Percentiles rank a stretch among this genome's conserved stretches.
Evolutionary conservation across 495 filamentous ascomycete species (phyloP).

Genomic region (Thermochaetoides thermophila): DNA sequence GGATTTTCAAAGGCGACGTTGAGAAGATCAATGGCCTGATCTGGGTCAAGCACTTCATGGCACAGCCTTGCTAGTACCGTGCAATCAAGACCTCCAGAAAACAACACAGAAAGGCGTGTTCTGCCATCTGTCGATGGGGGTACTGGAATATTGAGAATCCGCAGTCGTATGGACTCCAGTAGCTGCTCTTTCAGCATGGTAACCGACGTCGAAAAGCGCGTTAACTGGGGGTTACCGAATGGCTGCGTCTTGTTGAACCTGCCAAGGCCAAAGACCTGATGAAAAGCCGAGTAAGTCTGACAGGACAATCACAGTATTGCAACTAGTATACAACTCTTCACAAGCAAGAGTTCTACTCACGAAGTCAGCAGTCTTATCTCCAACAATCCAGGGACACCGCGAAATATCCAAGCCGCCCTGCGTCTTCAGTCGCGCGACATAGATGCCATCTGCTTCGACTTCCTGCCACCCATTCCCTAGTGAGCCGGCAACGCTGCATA

Average conservation of each 20-base stretch:
- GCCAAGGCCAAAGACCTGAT: conserved; percentile 46
- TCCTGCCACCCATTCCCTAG: conserved; percentile 51
- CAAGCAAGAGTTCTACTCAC: conserved; percentile 19
- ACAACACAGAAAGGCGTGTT: conserved; percentile 63
- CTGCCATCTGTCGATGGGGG: conserved; percentile 27
- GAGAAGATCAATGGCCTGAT: conserved; percentile 66
- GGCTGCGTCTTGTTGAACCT: conserved; percentile 44
- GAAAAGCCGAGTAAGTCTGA: conserved; percentile 21
- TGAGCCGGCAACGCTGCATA: conserved; percentile 61
- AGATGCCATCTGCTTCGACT: conserved; percentile 68
- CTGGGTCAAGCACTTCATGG: conserved; percentile 59
- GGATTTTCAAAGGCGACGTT: conserved; percentile 98
- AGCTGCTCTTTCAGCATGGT: conserved; percentile 42
- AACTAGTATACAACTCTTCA: background rate
- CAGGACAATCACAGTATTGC: conserved; percentile 8
- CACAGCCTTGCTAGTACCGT: conserved; percentile 68
- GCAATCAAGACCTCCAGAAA: conserved; percentile 91
- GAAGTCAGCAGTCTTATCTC: conserved; percentile 14
- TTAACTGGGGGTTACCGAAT: conserved; percentile 21
- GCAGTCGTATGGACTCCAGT: conserved; percentile 44
- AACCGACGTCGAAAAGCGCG: conserved; percentile 37
- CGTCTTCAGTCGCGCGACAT: conserved; percentile 39
- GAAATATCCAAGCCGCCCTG: background rate
- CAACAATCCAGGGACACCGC: conserved; percentile 13
- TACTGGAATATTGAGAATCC: conserved; percentile 53